Percentiles rank a stretch among this genome's conserved stretches.
Evolutionary conservation across 1,139 yeast species (phyloP).

Genomic region (Geotrichum reessii): DNA sequence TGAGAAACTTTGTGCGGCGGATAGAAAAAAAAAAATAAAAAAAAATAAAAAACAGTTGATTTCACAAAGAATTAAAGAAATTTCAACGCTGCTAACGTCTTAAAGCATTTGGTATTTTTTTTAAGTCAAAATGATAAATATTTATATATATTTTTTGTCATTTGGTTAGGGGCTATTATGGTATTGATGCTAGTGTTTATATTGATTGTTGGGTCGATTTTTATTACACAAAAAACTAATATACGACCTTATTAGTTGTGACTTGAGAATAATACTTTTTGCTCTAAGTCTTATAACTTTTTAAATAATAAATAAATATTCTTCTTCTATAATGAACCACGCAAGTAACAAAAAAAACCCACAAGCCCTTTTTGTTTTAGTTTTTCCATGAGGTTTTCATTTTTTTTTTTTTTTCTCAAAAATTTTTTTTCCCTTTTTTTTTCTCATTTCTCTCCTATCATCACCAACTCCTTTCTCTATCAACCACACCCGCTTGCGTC

Average conservation of each 20-base stretch:
- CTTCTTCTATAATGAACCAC: too few relatives aligned
- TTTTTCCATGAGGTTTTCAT: background rate
- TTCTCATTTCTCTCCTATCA: background rate
- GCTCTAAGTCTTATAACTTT: background rate
- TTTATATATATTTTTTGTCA: too few relatives aligned
- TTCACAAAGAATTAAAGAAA: too few relatives aligned
- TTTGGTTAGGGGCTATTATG: too few relatives aligned
- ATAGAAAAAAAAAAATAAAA: background rate
- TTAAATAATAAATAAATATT: too few relatives aligned
- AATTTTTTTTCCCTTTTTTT: conserved; percentile 4
- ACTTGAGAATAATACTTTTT: too few relatives aligned
- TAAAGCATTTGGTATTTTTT: background rate
- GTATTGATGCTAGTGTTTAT: too few relatives aligned
- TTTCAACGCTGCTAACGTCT: too few relatives aligned
- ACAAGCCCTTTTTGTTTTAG: background rate
- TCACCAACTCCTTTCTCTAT: background rate
- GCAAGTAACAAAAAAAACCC: background rate
- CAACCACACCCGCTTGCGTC: background rate
- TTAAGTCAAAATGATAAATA: background rate
- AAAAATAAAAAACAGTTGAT: too few relatives aligned
- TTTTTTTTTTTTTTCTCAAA: conserved; percentile 7
- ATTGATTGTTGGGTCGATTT: too few relatives aligned
- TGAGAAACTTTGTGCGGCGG: background rate
- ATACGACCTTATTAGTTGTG: too few relatives aligned
- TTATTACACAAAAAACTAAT: too few relatives aligned